Evolutionary conservation across 345 rosid species (phyloP).

Genomic region (Eucalyptus paniculata): DNA sequence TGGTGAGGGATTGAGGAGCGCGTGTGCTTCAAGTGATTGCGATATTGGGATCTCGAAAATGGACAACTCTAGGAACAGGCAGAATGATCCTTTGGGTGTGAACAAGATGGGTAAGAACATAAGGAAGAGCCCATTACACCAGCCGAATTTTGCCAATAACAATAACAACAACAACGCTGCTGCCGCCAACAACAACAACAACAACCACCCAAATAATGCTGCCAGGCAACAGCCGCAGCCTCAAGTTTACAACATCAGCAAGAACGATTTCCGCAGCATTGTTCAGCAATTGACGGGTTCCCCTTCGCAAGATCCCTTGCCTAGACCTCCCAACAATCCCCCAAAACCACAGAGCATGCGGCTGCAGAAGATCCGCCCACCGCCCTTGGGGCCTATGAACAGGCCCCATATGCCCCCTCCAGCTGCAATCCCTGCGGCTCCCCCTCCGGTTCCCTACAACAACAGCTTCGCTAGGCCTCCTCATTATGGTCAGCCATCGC

Average conservation of each 20-base stretch:
- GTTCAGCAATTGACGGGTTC: slow-evolving; percentile 95
- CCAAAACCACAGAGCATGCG: slow-evolving; percentile 70
- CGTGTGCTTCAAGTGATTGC: neutral
- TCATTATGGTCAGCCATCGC: slow-evolving; percentile 29
- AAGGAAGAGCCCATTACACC: slow-evolving; percentile 83
- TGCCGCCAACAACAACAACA: slow-evolving; percentile 12
- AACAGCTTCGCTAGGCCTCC: slow-evolving; percentile 8
- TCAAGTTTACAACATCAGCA: slow-evolving; percentile 90
- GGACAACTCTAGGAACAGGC: slow-evolving; percentile 76
- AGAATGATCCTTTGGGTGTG: slow-evolving; percentile 68
- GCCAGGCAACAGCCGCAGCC: slow-evolving; percentile 71
- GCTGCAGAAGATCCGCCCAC: slow-evolving; percentile 79
- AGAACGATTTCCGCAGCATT: slow-evolving; percentile 73
- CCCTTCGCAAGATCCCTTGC: slow-evolving; percentile 61
- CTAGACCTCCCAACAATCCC: slow-evolving; percentile 64
- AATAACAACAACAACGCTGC: neutral
- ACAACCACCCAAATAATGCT: slow-evolving; percentile 3
- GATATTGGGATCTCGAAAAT: slow-evolving; percentile 1
- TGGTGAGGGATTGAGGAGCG: neutral
- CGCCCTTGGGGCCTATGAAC: slow-evolving; percentile 59
- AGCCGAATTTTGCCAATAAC: slow-evolving; percentile 39
- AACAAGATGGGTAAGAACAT: slow-evolving; percentile 78
- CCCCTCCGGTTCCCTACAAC: slow-evolving; percentile 10
- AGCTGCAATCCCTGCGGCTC: slow-evolving; percentile 14
- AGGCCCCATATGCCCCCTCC: slow-evolving; percentile 37